phyloP scores from a whole-genome alignment of 1,139 yeast species.

The Magnusiomyces tetraspermus region DNA sequence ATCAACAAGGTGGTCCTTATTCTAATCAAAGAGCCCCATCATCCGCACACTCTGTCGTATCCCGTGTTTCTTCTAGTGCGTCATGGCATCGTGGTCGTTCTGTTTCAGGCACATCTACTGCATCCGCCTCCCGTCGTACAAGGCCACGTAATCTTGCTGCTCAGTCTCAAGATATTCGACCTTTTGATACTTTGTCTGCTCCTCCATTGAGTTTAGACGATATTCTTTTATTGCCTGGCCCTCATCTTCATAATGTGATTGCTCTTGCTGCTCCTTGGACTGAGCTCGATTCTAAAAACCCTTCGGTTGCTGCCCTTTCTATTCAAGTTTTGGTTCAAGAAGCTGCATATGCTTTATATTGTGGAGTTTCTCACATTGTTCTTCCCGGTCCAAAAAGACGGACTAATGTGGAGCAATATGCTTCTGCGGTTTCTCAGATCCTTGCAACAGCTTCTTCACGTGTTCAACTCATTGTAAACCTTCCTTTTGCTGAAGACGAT shows the following conservation, averaged over 20 bases:
- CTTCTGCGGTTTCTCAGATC: slow-evolving; percentile 35
- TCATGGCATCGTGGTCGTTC: slow-evolving; percentile 7
- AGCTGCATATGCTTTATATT: slow-evolving; percentile 46
- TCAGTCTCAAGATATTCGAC: slow-evolving; percentile 4
- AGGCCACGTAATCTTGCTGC: not conserved
- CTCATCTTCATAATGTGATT: slow-evolving; percentile 35
- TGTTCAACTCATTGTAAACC: slow-evolving; percentile 32
- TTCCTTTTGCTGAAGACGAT: slow-evolving; percentile 40
- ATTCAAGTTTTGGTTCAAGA: slow-evolving; percentile 48
- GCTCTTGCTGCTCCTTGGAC: slow-evolving; percentile 58
- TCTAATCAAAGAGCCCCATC: not conserved
- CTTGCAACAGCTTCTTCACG: slow-evolving; percentile 24
- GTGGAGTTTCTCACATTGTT: slow-evolving; percentile 44
- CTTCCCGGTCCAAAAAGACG: slow-evolving; percentile 54
- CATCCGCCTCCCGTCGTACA: slow-evolving; percentile 1
- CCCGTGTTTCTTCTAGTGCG: slow-evolving; percentile 12
- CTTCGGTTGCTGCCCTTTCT: slow-evolving; percentile 42
- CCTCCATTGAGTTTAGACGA: slow-evolving; percentile 24
- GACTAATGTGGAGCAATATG: slow-evolving; percentile 42
- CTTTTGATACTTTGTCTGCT: slow-evolving; percentile 12
- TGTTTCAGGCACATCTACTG: slow-evolving; percentile 9
- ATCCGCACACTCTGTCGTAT: not conserved
- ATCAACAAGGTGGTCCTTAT: not conserved
- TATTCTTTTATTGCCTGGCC: slow-evolving; percentile 30
- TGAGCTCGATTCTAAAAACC: slow-evolving; percentile 47